phyloP scores from a whole-genome alignment of 768 basidiomycete genomes.

The Hericium alpestre region DNA sequence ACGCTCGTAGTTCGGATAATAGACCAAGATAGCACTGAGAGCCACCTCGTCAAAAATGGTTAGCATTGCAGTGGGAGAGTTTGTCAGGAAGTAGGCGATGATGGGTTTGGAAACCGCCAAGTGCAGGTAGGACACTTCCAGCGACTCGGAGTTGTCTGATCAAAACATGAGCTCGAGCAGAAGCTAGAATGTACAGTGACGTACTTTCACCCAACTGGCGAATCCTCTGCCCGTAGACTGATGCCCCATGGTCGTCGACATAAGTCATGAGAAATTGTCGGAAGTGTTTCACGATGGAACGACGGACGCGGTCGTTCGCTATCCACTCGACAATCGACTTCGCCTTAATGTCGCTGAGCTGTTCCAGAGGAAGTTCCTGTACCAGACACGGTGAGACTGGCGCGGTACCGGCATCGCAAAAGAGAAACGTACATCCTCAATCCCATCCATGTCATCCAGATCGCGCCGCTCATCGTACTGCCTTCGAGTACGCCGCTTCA shows the following conservation, averaged over 20 bases:
- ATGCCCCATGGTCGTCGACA: constrained; percentile 82
- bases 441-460: constrained; percentile 81
- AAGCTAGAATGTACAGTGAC: constrained; percentile 11
- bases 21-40: constrained; percentile 85
- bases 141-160: constrained; percentile 88
- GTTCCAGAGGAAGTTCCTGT: constrained; percentile 89
- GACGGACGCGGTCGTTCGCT: constrained; percentile 79
- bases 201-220: constrained; percentile 89
- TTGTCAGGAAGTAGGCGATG: constrained; percentile 93
- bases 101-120: constrained; percentile 87
- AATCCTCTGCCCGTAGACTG: constrained; percentile 92
- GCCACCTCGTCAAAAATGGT: constrained; percentile 93
- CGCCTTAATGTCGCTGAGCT: constrained; percentile 95
- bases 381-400: constrained; percentile 2
- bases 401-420: not conserved
- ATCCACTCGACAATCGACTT: constrained; percentile 98
- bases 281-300: constrained; percentile 88
- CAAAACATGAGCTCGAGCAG: not conserved
- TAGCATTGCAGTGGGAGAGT: constrained; percentile 88
- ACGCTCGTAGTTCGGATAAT: constrained; percentile 91
- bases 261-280: constrained; percentile 92
- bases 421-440: constrained; percentile 60
- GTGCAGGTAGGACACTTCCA: constrained; percentile 96
- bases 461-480: constrained; percentile 92
- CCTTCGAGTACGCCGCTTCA: constrained; percentile 74